Evolutionary conservation across 306 rosid species (phyloP).

Genomic region (Cicer yamashitae): DNA sequence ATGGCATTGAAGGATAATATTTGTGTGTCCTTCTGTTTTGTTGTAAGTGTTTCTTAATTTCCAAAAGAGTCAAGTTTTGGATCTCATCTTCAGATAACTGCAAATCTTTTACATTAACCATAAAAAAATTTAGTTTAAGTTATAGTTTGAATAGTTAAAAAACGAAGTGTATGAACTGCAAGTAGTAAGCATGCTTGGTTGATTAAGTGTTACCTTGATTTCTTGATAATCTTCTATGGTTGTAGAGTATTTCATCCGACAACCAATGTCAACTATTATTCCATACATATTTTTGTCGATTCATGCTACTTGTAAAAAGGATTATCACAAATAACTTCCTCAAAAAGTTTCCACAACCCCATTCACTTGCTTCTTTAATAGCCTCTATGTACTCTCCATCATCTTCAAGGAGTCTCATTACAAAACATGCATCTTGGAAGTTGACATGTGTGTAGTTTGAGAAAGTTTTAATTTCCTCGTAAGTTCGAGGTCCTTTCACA

Average conservation of each 20-base stretch:
- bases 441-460: no score
- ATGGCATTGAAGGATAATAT: not conserved
- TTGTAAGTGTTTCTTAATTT: not conserved
- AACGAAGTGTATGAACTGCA: no score
- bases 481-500: not conserved
- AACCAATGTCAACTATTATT: not conserved
- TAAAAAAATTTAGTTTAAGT: no score
- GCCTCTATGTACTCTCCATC: not conserved
- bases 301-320: not conserved
- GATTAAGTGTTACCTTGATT: not conserved
- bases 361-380: not conserved
- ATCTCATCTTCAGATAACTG: not conserved
- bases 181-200: no score
- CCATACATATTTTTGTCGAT: not conserved
- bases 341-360: not conserved
- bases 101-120: no score
- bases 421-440: not conserved
- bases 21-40: not conserved
- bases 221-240: not conserved
- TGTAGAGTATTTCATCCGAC: not conserved
- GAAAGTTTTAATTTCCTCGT: not conserved
- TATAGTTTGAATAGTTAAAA: no score
- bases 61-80: not conserved
- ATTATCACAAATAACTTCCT: not conserved
- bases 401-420: not conserved